A percentile compares a stretch with the other conserved stretches of the same genome.
These are phyloP conservation scores for Alternaria postmessia DNA, from an alignment of 2,329 filamentous ascomycete species.

Conservation along the genomic window DNA sequence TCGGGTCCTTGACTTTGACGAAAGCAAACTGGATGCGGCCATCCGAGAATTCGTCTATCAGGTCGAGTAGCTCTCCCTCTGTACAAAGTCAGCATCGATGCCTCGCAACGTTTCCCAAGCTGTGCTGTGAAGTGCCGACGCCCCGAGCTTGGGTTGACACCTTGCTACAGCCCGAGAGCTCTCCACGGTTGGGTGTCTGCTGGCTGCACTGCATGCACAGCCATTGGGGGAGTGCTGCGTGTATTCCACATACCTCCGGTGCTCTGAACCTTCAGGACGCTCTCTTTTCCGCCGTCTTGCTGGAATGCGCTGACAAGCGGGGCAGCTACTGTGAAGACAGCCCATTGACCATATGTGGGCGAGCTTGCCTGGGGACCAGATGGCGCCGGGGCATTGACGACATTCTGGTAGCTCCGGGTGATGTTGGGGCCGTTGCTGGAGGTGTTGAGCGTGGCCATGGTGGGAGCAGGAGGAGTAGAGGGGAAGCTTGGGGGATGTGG, in stretches of 20 bases:
- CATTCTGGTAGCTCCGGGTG: constrained; percentile 67
- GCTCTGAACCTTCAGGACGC: constrained; percentile 90
- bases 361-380: constrained; percentile 69
- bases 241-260: constrained; percentile 74
- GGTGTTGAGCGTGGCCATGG: constrained; percentile 74
- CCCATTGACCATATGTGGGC: constrained; percentile 90
- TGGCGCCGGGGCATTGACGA: constrained; percentile 68
- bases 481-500: constrained; percentile 10
- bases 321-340: constrained; percentile 89
- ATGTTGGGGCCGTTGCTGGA: constrained; percentile 64
- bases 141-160: constrained; percentile 24
- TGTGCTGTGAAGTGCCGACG: constrained; percentile 12
- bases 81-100: constrained; percentile 33
- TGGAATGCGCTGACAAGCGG: constrained; percentile 94
- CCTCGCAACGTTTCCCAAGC: background rate
- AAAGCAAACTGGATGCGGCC: constrained; percentile 97
- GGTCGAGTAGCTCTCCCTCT: constrained; percentile 90
- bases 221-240: constrained; percentile 12
- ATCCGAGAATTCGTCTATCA: constrained; percentile 96
- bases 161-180: constrained; percentile 6
- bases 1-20: constrained; percentile 94
- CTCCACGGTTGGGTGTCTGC: background rate
- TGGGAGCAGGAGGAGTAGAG: constrained; percentile 44
- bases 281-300: constrained; percentile 85
- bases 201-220: background rate